These are phyloP conservation scores for Whalleya microplaca DNA, from an alignment of 2,329 filamentous ascomycete species.

Conservation along the genomic window DNA sequence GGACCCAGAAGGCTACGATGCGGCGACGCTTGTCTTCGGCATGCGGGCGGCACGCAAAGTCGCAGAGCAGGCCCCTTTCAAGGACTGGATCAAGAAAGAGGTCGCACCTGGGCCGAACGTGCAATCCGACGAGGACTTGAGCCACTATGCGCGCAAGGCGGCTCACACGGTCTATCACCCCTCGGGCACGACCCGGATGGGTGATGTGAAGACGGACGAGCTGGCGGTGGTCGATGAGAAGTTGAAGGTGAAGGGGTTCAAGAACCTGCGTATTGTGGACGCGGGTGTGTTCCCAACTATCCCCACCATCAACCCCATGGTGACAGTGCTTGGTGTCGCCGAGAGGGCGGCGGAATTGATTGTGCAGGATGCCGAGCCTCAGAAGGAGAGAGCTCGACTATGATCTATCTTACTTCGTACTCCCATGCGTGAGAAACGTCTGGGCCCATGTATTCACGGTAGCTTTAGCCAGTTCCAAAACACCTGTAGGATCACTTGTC, in stretches of 20 bases:
- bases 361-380: conserved; percentile 65
- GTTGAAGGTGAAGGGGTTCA: conserved; percentile 72
- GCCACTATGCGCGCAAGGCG: conserved; percentile 77
- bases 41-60: conserved; percentile 78
- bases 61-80: conserved; percentile 76
- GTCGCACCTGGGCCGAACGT: conserved; percentile 75
- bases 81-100: conserved; percentile 81
- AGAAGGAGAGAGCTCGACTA: conserved; percentile 37
- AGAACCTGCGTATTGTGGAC: conserved; percentile 78
- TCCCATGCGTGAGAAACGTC: no score
- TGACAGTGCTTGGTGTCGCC: conserved; percentile 82
- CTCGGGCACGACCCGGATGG: conserved; percentile 90
- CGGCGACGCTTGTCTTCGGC: conserved; percentile 77
- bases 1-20: conserved; percentile 83
- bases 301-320: conserved; percentile 86
- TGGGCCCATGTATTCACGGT: not conserved
- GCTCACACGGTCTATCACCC: conserved; percentile 93
- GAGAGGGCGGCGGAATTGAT: conserved; percentile 86
- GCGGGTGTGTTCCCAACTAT: conserved; percentile 89
- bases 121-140: conserved; percentile 78
- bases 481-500: not conserved
- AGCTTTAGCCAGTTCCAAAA: not conserved
- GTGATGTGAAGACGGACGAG: conserved; percentile 68
- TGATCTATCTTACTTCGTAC: conserved; percentile 16
- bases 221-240: conserved; percentile 80